Evolutionary conservation across 2,329 filamentous ascomycete genomes (phyloP), one percentile per base, ranked within the genome.

Genomic region (Fusarium nanum): DNA sequence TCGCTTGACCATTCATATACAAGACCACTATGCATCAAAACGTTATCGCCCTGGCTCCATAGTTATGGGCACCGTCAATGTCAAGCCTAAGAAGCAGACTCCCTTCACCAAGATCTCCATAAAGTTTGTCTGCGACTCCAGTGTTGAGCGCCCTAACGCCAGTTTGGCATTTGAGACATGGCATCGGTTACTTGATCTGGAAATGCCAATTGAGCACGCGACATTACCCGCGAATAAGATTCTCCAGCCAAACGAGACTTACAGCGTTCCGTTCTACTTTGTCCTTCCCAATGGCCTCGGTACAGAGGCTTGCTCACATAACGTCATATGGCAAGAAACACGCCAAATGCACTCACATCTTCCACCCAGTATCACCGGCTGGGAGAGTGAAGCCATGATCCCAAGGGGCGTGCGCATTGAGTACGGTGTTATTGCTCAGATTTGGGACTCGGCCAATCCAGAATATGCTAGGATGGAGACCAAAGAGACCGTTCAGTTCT

Each of bases 1-100:
- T 48, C 14, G 42, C 16, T 8, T 64, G n/a, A 18, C 12, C 14
- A 49, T 64, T 44, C 20, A 37, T 22, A 48, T 64, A 4, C 42
- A 63, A n/a, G 48, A 64, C 22, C 60, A 64, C 27, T 64, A 56
- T 56, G 60, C 60, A 28, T 63, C 60, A 18, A 64, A 64, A n/a
- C 60, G 60, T 6, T 64, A 64, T 20, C 48, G 60, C 1, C 60
- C 60, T 6, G 42, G 58, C 11, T 64, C 58, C 6, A 25, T 49
- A 30, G 60, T 64, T 2, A 56, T 37, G 23, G 60, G 60, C 30
- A 63, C 48, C 10, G 58, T 56, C 23, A 25, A 56, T 14, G 56
- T 64, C 58, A 64, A 64, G 28, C 60, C 60, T 3, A 64, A 64
- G 42, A 64, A 64, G 42, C 42, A 32, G 8, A 44, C 18, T 18